Evolutionary conservation across 2,329 filamentous ascomycete genomes (phyloP), one percentile per base, ranked within the genome.

Genomic region (Alternaria dauci): DNA sequence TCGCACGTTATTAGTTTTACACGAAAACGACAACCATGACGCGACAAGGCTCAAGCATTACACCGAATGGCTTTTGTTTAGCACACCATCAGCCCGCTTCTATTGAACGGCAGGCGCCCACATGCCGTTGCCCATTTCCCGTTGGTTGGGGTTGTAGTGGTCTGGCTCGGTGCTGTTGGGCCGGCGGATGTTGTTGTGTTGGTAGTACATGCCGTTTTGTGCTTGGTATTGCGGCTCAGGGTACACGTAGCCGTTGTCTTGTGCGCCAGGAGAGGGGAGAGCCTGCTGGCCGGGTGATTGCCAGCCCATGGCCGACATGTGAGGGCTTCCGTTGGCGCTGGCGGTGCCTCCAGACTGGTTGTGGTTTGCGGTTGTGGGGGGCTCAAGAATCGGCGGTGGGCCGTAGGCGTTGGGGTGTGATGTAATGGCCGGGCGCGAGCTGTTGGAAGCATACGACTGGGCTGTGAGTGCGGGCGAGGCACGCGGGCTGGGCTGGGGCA

Each of bases 321-420:
- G 94, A 52, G 94, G 94, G 78, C 93, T 97, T 54, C 91, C 91
- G 58, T 84, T 88, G n/a, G 87, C 89, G 75, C 92, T 96, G 61
- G 63, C 70, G 34, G 69, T 71, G 32, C 75, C 73, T 2, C 86
- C 88, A 3, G 87, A 84, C 70, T 91, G 89, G 66, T 90, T 89
- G 60, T 91, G 89, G 76, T 94, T 92, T 63, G 92, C 86, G 77
- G 88, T 94, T 26, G 88, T 83, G 14, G 94, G 93, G 23, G 89
- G 89, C 81, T 97, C 94, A 52, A 97, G 84, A 16, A 91, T 93
- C 50, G 91, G 89, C 2, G 92, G 92, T 25, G 92, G 92, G n/a
- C 90, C 91, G 78, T 94, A 96, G 61, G 86, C 86, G 12, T 83
- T 89, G 0, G 94, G 94, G 78, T 97, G 94, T 39, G 94, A 97